Evolutionary conservation across 2,329 filamentous ascomycete species (phyloP).

Genomic region (Fusarium subtropicale): DNA sequence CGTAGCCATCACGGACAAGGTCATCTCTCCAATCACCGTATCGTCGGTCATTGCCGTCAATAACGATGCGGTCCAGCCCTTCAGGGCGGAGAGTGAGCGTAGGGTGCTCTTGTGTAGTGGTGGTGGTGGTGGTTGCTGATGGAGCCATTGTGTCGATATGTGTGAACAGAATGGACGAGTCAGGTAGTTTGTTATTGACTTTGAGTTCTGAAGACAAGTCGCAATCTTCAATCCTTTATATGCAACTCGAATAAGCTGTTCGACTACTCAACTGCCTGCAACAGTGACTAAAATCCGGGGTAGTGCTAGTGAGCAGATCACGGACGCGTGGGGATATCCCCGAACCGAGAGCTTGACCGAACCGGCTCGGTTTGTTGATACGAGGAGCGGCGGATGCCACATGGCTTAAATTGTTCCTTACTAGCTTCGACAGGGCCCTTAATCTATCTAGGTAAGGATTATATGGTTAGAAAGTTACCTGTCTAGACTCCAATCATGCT

Average conservation of each 20-base stretch:
- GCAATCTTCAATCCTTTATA: slow-evolving; percentile 16
- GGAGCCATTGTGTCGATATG: slow-evolving; percentile 13
- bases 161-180: background rate
- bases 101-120: slow-evolving; percentile 23
- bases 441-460: background rate
- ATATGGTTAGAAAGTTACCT: background rate
- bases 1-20: slow-evolving; percentile 38
- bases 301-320: slow-evolving; percentile 1
- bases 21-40: slow-evolving; percentile 44
- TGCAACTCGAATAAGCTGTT: background rate
- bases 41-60: slow-evolving; percentile 34
- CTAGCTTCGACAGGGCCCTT: background rate
- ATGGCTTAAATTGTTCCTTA: background rate
- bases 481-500: background rate
- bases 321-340: background rate
- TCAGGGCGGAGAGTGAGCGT: slow-evolving; percentile 40
- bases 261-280: background rate
- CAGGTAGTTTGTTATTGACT: background rate
- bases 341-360: slow-evolving; percentile 18
- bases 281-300: slow-evolving; percentile 12
- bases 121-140: slow-evolving; percentile 21
- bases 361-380: background rate
- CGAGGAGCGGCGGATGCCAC: background rate
- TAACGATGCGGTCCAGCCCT: slow-evolving; percentile 38
- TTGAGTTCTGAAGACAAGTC: background rate